Conservation (phyloP, 1,139 yeast genomes). For the Yamadazyma triangularis region DNA sequence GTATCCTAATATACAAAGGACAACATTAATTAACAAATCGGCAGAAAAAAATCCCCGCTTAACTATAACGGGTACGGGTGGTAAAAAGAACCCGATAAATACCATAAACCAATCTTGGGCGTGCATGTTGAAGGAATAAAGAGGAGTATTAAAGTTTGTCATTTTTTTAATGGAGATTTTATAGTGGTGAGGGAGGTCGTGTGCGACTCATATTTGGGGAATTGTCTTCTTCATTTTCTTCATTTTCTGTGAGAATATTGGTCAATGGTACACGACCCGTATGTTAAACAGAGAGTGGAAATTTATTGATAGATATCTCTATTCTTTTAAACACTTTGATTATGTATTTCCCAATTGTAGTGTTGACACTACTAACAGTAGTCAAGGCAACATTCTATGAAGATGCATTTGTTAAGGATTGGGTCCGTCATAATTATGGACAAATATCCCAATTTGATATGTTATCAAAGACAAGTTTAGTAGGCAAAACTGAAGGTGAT, state of each 20-base stretch:
- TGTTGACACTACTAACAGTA: neutral
- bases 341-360: neutral
- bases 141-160: no score
- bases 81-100: conserved; percentile 72
- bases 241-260: neutral
- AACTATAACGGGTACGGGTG: conserved; percentile 78
- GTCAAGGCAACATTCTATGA: conserved; percentile 21
- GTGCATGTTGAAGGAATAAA: no score
- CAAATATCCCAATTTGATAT: conserved; percentile 4
- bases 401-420: conserved; percentile 36
- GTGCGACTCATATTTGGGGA: no score
- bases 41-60: conserved; percentile 71
- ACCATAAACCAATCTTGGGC: conserved; percentile 79
- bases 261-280: neutral
- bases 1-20: conserved; percentile 72
- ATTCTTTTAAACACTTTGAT: no score
- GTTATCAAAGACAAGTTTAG: conserved; percentile 13
- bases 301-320: neutral
- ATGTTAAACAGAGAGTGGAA: neutral
- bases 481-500: conserved; percentile 22
- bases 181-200: neutral
- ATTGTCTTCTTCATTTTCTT: no score
- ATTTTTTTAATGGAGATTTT: no score
- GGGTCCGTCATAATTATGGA: conserved; percentile 13
- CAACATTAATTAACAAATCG: conserved; percentile 70